phyloP scores from a whole-genome alignment of 2,329 filamentous ascomycete species.

The Magnaporthales sp. region DNA sequence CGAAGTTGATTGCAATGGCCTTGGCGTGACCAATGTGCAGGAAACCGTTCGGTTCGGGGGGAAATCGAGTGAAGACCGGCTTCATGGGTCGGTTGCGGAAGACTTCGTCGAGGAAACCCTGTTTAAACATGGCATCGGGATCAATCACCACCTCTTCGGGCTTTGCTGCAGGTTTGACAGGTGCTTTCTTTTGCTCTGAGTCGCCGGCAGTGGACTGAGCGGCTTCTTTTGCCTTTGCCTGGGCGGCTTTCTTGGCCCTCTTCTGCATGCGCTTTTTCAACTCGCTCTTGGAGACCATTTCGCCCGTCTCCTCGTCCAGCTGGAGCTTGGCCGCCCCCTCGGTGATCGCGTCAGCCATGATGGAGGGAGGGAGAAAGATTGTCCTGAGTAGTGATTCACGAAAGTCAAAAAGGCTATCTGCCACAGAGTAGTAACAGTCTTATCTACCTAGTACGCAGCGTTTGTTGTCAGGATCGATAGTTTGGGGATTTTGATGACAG shows the following conservation, averaged over 20 bases:
- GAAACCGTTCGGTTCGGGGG: constrained; percentile 86
- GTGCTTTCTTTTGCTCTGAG: constrained; percentile 15
- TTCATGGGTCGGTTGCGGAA: constrained; percentile 58
- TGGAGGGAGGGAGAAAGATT: not conserved
- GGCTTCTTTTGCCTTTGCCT: constrained; percentile 39
- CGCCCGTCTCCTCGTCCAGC: constrained; percentile 55
- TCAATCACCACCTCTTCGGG: constrained; percentile 36
- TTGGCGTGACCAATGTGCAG: constrained; percentile 92
- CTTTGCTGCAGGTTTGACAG: constrained; percentile 28
- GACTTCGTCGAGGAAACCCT: constrained; percentile 66
- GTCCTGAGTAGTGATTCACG: not conserved
- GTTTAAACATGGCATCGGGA: constrained; percentile 67
- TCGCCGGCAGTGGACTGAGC: constrained; percentile 19
- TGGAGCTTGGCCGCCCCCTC: constrained; percentile 47
- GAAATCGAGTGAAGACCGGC: constrained; percentile 63
- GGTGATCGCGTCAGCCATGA: constrained; percentile 38
- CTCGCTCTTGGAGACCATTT: constrained; percentile 57
- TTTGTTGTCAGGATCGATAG: not conserved
- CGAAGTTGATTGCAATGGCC: constrained; percentile 94
- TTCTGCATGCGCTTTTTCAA: constrained; percentile 53
- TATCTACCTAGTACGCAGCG: not conserved
- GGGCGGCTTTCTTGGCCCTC: constrained; percentile 46
- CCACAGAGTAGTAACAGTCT: not conserved
- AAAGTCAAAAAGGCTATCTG: not conserved
- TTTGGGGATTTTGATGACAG: not conserved